Conservation (phyloP, 495 filamentous ascomycete genomes). For the Gamarada debralockiae region DNA sequence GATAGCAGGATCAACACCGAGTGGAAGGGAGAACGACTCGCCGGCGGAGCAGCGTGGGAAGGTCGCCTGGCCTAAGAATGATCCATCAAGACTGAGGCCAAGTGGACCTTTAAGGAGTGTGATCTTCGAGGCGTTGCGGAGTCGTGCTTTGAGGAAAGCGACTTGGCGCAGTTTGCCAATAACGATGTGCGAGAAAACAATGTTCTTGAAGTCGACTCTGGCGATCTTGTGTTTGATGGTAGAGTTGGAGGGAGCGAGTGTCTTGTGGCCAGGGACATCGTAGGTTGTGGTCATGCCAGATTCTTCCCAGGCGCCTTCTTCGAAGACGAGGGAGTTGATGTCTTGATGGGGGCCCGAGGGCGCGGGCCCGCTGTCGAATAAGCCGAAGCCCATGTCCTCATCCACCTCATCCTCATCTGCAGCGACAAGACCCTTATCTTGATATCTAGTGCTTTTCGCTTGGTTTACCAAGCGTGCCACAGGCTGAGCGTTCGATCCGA, state of each 20-base stretch:
- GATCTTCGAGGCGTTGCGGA: slow-evolving; percentile 55
- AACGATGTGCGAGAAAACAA: slow-evolving; percentile 49
- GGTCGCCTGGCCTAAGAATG: slow-evolving; percentile 58
- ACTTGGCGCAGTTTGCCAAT: slow-evolving; percentile 63
- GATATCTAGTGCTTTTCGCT: background rate
- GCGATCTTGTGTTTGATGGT: slow-evolving; percentile 45
- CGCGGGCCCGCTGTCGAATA: slow-evolving; percentile 2
- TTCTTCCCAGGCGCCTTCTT: slow-evolving; percentile 41
- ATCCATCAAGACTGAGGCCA: slow-evolving; percentile 64
- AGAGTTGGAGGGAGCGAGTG: slow-evolving; percentile 36
- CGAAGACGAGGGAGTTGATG: slow-evolving; percentile 31
- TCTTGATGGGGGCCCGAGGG: too few relatives aligned
- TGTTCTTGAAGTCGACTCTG: slow-evolving; percentile 34
- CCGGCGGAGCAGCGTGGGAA: slow-evolving; percentile 56
- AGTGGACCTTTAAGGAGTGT: slow-evolving; percentile 57
- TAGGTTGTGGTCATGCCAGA: slow-evolving; percentile 61
- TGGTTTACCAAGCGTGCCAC: too few relatives aligned
- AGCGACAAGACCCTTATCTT: background rate
- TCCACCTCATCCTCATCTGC: background rate
- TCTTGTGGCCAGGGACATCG: slow-evolving; percentile 51
- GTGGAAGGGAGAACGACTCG: slow-evolving; percentile 54
- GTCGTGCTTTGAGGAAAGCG: slow-evolving; percentile 61
- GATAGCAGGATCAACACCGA: slow-evolving; percentile 65
- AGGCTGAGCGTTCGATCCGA: too few relatives aligned
- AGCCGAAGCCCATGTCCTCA: background rate